A percentile compares a stretch with the other conserved stretches of the same genome.
These are phyloP conservation scores for Picea abies DNA, from an alignment of 83 land plant species.

Conservation along the genomic window DNA sequence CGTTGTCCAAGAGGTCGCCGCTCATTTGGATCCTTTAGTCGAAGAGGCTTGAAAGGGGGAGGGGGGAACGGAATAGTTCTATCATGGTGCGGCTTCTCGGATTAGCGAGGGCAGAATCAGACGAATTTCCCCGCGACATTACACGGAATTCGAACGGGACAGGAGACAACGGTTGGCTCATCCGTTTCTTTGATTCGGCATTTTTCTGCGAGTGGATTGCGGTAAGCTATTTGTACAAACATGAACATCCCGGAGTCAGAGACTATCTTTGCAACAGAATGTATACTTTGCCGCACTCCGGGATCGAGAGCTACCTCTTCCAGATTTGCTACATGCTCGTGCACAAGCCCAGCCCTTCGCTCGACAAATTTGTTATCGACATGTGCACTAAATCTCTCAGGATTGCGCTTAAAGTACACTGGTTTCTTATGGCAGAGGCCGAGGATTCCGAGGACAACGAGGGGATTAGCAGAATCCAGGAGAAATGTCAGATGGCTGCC, in stretches of 20 bases:
- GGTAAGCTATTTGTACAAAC: constrained; percentile 96
- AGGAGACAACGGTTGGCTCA: constrained; percentile 95
- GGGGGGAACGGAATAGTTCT: background rate
- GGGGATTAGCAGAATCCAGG: constrained; percentile 80
- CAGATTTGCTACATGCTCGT: constrained; percentile 98
- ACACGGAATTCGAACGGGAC: constrained; percentile 35
- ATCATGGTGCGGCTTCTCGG: constrained; percentile 68
- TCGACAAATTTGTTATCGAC: constrained; percentile 96
- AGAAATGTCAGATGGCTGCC: constrained; percentile 96
- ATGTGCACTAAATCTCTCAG: constrained; percentile 88
- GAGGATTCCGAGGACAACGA: constrained; percentile 90
- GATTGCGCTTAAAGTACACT: constrained; percentile 96
- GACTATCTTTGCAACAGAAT: constrained; percentile 98
- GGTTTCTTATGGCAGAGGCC: constrained; percentile 96
- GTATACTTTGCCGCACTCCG: constrained; percentile 96
- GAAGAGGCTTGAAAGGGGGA: too few species aligned
- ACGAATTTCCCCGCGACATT: constrained; percentile 83
- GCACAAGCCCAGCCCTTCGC: constrained; percentile 91
- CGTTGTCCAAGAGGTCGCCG: too few species aligned
- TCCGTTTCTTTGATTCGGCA: constrained; percentile 97
- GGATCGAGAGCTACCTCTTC: constrained; percentile 92
- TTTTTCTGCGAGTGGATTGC: constrained; percentile 99
- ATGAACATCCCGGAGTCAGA: constrained; percentile 93
- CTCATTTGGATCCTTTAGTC: too few species aligned
- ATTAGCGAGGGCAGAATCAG: constrained; percentile 36